Evolutionary conservation across 2,329 filamentous ascomycete genomes (phyloP), one percentile per base, ranked within the genome.

Genomic region (Coniochaeta prunicola): DNA sequence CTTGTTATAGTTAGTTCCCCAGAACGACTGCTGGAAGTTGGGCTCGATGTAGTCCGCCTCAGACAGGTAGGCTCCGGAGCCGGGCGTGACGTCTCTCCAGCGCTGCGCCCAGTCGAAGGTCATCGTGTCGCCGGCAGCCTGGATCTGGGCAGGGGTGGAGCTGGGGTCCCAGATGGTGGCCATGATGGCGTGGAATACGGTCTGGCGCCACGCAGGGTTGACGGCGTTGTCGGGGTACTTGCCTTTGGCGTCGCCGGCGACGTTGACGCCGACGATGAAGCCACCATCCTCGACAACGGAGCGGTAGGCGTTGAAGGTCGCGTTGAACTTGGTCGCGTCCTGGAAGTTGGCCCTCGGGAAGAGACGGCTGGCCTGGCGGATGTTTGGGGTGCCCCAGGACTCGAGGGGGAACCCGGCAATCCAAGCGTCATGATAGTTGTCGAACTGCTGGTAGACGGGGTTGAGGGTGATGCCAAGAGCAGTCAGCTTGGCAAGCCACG

Each of bases 141-240:
- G 64, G 31, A 66, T 59, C 21, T 63, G 63, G 5, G 34, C 57
- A 42, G 31, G 34, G 53, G 48, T 56, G 12, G 57, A 57, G 24
- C 60, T 62, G 9, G 38, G 45, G 12, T 57, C 61, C 68, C 66
- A 71, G 24, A 58, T n/a, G 4, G 64, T 57, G 8, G 63, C 70
- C 34, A 70, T 65, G 59, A 76, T 74, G 33, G 66, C 69, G 63
- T 72, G 75, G 62, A 76, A 65, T 0, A 70, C 65, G 2, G 76
- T 71, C 6, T 71, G 68, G 45, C 80, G 72, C 79, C 79, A 82
- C 1, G 78, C 79, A 4, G 79, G 77, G 64, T 78, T 78, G 40
- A 80, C 71, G 6, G 76, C 73, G 15, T 74, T 78, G 55, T 73
- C 71, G 1, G 72, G 70, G 34, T 73, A 66, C 15, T 50, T 64